Percentiles rank a stretch among this genome's conserved stretches.
Evolutionary conservation across 495 filamentous ascomycete species (phyloP).

Genomic region (Aspergillus avenaceus): DNA sequence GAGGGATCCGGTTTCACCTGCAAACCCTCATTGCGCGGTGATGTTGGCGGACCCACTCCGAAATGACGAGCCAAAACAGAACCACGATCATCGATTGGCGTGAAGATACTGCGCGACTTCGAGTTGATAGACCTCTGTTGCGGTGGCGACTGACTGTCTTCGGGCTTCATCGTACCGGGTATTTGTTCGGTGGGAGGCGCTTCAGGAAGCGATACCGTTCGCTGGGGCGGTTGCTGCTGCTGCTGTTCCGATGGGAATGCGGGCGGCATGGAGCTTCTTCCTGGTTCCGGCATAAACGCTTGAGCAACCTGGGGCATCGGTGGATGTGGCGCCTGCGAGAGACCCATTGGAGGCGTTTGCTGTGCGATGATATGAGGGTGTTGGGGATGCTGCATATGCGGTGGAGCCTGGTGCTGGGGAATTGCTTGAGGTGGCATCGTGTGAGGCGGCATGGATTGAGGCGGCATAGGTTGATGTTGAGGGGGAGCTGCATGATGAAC

Average conservation of each 20-base stretch:
- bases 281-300: constrained; percentile 64
- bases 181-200: constrained; percentile 36
- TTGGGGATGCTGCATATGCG: constrained; percentile 41
- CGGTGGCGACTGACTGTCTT: constrained; percentile 48
- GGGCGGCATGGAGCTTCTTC: constrained; percentile 50
- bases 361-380: constrained; percentile 29
- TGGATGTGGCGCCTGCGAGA: constrained; percentile 43
- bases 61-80: constrained; percentile 87
- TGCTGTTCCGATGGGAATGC: constrained; percentile 43
- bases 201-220: constrained; percentile 34
- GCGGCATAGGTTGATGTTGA: constrained; percentile 31
- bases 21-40: constrained; percentile 35
- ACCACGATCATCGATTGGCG: constrained; percentile 88
- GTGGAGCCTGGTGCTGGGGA: constrained; percentile 23
- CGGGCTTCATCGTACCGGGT: constrained; percentile 33
- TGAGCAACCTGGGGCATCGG: constrained; percentile 62
- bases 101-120: constrained; percentile 92
- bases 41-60: constrained; percentile 48
- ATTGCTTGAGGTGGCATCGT: constrained; percentile 26
- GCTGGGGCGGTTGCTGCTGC: constrained; percentile 37
- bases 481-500: constrained; percentile 31
- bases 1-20: constrained; percentile 32
- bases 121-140: constrained; percentile 67
- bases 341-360: constrained; percentile 32
- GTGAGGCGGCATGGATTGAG: constrained; percentile 27